Conservation (phyloP, 306 rosid genomes). For the Hippophae tibetana region DNA sequence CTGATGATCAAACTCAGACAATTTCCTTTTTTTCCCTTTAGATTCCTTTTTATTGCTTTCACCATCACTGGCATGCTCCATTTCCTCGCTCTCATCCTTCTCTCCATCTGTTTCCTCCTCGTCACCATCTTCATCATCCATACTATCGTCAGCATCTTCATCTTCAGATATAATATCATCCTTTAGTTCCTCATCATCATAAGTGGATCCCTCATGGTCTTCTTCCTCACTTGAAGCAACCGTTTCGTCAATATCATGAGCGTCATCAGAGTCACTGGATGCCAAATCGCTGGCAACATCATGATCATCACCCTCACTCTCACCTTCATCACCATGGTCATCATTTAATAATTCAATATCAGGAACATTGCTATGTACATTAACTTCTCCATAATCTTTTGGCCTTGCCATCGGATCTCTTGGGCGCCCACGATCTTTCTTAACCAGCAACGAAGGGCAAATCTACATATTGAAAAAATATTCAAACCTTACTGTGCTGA, state of each 20-base stretch:
- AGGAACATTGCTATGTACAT: conserved; percentile 51
- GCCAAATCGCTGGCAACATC: conserved; percentile 23
- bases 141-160: conserved; percentile 24
- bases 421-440: conserved; percentile 91
- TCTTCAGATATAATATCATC: conserved; percentile 24
- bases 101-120: conserved; percentile 21
- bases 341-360: conserved; percentile 56
- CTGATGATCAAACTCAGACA: conserved; percentile 41
- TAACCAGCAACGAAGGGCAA: conserved; percentile 77
- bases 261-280: conserved; percentile 37
- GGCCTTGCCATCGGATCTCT: conserved; percentile 59
- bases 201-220: conserved; percentile 31
- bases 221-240: conserved; percentile 34
- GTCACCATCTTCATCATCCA: conserved; percentile 27
- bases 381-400: conserved; percentile 72
- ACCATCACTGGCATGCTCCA: conserved; percentile 21
- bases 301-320: conserved; percentile 25
- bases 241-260: conserved; percentile 27
- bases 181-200: conserved; percentile 28
- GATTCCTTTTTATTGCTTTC: conserved; percentile 29
- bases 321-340: conserved; percentile 25
- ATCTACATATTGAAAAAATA: conserved; percentile 39
- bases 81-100: conserved; percentile 29
- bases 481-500: neutral
- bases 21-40: conserved; percentile 50